A percentile compares a stretch with the other conserved stretches of the same genome.
These are phyloP conservation scores for Anisodus tanguticus DNA, from an alignment of 257 asterid genomes.

Conservation along the genomic window DNA sequence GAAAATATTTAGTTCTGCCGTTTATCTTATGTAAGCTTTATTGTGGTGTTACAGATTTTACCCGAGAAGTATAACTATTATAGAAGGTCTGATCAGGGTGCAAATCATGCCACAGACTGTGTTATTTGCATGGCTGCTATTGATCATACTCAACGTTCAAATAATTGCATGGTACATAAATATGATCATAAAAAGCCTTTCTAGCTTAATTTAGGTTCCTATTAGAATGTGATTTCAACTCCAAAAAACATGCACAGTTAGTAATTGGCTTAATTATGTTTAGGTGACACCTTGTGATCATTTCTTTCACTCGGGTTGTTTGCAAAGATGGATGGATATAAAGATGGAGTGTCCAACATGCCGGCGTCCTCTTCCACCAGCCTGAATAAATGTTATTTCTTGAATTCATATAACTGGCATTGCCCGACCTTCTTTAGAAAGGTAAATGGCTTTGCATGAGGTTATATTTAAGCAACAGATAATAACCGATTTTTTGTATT, in stretches of 20 bases:
- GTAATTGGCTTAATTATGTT: constrained; percentile 9
- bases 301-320: constrained; percentile 86
- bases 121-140: constrained; percentile 95
- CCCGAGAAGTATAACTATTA: constrained; percentile 92
- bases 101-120: constrained; percentile 71
- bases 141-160: constrained; percentile 67
- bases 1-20: not conserved
- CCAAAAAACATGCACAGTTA: constrained; percentile 12
- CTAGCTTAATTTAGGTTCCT: constrained; percentile 3
- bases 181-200: not conserved
- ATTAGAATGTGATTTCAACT: not conserved
- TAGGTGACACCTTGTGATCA: constrained; percentile 97
- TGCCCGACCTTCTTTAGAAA: constrained; percentile 12
- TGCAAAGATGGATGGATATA: constrained; percentile 99
- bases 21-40: constrained; percentile 19
- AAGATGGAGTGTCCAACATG: constrained; percentile 99
- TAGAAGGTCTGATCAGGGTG: constrained; percentile 68
- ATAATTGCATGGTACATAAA: constrained; percentile 85
- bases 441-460: not conserved
- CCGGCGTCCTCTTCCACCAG: constrained; percentile 94
- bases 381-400: constrained; percentile 48
- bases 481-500: not conserved
- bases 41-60: constrained; percentile 63
- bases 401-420: constrained; percentile 17
- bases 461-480: not conserved